phyloP scores from a whole-genome alignment of 345 rosid genomes.

The Citrus glauca region DNA sequence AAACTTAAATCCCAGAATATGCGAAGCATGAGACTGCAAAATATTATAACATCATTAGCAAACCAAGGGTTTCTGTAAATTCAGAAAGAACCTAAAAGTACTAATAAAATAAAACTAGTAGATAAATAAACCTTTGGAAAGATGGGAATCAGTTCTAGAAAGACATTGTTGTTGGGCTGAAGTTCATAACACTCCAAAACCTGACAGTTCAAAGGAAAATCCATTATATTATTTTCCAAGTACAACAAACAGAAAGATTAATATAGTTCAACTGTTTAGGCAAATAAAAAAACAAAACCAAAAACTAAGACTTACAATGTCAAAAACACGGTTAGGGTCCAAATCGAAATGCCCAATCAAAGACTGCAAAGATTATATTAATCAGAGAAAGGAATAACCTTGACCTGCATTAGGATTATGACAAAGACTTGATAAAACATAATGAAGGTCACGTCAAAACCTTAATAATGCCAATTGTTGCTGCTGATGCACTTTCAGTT shows the following conservation, averaged over 20 bases:
- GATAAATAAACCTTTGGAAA: constrained; percentile 77
- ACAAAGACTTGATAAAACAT: background rate
- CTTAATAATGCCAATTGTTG: constrained; percentile 93
- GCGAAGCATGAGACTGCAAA: constrained; percentile 99
- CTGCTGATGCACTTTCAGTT: constrained; percentile 56
- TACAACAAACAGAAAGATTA: constrained; percentile 9
- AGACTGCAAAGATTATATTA: constrained; percentile 59
- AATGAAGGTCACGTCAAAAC: constrained; percentile 33
- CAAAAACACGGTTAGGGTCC: constrained; percentile 99
- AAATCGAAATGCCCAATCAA: constrained; percentile 98
- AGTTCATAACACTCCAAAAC: constrained; percentile 95
- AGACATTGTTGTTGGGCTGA: constrained; percentile 64
- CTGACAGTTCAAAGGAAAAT: constrained; percentile 37
- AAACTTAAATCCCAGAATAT: constrained; percentile 97
- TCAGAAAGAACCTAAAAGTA: constrained; percentile 7
- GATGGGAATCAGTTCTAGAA: constrained; percentile 85
- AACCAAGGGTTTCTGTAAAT: background rate
- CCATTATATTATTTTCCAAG: constrained; percentile 15
- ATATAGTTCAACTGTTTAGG: constrained; percentile 3
- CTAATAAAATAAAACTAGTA: background rate
- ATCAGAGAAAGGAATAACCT: constrained; percentile 19
- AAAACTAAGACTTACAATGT: constrained; percentile 67
- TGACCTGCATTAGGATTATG: background rate
- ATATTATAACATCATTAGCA: constrained; percentile 19
- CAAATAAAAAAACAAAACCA: background rate